These are phyloP conservation scores for Phytophthora hybrid DNA, from an alignment of 352 stramenopile species.

Conservation along the genomic window DNA sequence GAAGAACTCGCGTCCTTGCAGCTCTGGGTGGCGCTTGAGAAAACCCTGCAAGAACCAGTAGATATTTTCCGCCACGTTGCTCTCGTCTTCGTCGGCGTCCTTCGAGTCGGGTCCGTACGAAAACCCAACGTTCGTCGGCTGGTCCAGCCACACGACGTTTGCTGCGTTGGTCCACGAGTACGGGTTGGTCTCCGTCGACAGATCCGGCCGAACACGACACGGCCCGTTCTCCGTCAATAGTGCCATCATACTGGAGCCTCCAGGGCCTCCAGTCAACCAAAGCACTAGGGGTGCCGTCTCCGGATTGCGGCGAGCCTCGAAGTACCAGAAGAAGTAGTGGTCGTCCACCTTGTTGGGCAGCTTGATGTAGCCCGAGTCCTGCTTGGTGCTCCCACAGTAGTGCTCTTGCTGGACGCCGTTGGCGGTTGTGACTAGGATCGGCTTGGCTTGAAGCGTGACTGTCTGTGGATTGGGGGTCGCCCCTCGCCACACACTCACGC, in stretches of 20 bases:
- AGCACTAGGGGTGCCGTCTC: constrained; percentile 62
- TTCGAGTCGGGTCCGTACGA: constrained; percentile 55
- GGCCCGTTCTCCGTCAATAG: constrained; percentile 74
- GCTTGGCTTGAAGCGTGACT: constrained; percentile 15
- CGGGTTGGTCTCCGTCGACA: constrained; percentile 57
- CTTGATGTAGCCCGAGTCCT: constrained; percentile 67
- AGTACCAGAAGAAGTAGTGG: constrained; percentile 85
- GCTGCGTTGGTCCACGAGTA: constrained; percentile 71
- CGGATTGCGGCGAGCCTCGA: constrained; percentile 60
- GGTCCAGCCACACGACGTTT: constrained; percentile 80
- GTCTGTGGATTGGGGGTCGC: neutral
- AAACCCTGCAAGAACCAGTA: constrained; percentile 79
- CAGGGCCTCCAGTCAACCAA: constrained; percentile 70
- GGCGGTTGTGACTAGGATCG: constrained; percentile 20
- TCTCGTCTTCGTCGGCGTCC: constrained; percentile 55
- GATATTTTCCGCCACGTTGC: constrained; percentile 71
- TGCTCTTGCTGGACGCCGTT: constrained; percentile 33
- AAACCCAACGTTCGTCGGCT: constrained; percentile 67
- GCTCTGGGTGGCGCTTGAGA: constrained; percentile 63
- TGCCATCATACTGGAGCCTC: constrained; percentile 71
- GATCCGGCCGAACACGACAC: constrained; percentile 56
- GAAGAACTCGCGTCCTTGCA: constrained; percentile 64
- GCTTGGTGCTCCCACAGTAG: constrained; percentile 59
- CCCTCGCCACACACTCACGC: constrained; percentile 25
- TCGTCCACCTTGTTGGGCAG: constrained; percentile 74